Percentiles rank a stretch among this genome's conserved stretches.
These are phyloP conservation scores for Stachybotrys chlorohalonatus DNA, from an alignment of 2,329 filamentous ascomycete genomes.

Conservation along the genomic window DNA sequence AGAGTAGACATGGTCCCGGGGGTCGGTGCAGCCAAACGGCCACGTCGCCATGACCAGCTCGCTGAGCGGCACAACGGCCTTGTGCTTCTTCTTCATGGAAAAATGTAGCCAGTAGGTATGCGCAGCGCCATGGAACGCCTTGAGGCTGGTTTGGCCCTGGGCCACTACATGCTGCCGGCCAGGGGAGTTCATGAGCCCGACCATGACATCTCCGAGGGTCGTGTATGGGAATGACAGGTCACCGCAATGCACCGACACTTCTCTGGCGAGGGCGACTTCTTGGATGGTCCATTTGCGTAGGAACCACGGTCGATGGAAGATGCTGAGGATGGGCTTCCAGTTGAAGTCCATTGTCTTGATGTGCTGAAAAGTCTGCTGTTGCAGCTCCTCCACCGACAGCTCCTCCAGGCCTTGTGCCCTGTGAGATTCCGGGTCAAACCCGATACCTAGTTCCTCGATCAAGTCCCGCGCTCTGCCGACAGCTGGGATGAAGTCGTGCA, in stretches of 20 bases:
- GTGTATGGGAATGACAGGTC: not conserved
- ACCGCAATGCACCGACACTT: not conserved
- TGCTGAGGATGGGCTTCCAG: not conserved
- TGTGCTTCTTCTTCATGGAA: not conserved
- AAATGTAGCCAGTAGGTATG: not conserved
- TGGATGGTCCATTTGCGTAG: not conserved
- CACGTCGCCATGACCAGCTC: not conserved
- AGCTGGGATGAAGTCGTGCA: not conserved
- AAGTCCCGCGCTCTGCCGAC: not conserved
- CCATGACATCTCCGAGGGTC: not conserved
- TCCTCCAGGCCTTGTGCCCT: not conserved
- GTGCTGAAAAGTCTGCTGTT: not conserved
- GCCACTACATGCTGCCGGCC: not conserved
- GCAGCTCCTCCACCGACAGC: not conserved
- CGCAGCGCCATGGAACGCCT: not conserved
- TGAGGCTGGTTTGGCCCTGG: not conserved
- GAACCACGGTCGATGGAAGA: not conserved
- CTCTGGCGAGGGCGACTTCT: not conserved
- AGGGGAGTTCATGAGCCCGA: not conserved
- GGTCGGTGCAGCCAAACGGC: not conserved
- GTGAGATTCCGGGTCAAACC: not conserved
- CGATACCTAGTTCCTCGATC: not conserved
- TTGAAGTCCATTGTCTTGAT: not conserved
- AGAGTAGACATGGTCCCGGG: not conserved
- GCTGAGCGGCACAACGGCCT: not conserved